Evolutionary conservation across 768 basidiomycete genomes (phyloP).

Genomic region (Mycena capillaripes): DNA sequence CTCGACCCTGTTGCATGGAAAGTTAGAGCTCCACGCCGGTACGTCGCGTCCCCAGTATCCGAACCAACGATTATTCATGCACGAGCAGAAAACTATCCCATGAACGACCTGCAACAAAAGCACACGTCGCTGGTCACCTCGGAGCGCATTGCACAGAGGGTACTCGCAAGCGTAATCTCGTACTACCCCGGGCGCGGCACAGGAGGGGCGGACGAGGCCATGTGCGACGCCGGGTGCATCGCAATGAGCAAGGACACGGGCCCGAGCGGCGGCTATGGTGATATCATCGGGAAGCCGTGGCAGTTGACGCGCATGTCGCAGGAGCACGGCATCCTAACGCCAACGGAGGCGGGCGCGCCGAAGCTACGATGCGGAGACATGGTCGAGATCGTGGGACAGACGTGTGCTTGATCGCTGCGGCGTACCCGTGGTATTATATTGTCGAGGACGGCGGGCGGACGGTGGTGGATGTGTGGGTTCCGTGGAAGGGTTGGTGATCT

Average conservation of each 20-base stretch:
- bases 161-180: conserved; percentile 83
- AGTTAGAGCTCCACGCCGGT: conserved; percentile 85
- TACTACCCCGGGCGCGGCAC: conserved; percentile 79
- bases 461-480: conserved; percentile 88
- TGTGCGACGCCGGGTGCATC: conserved; percentile 87
- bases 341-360: conserved; percentile 45
- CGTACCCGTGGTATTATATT: conserved; percentile 87
- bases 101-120: conserved; percentile 88
- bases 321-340: conserved; percentile 83
- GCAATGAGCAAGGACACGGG: conserved; percentile 93
- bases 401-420: conserved; percentile 86
- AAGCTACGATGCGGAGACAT: conserved; percentile 69
- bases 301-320: conserved; percentile 75
- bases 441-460: conserved; percentile 71
- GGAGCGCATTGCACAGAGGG: conserved; percentile 72
- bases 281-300: conserved; percentile 78
- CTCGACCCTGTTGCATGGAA: conserved; percentile 65
- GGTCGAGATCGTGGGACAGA: conserved; percentile 88
- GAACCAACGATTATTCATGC: no score
- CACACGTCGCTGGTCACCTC: conserved; percentile 76
- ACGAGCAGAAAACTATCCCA: conserved; percentile 87
- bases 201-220: conserved; percentile 76
- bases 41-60: conserved; percentile 37
- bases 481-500: conserved; percentile 94
- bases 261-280: conserved; percentile 78